Conservation (phyloP, 805 yeast species). For the Candida sphagnicola region DNA sequence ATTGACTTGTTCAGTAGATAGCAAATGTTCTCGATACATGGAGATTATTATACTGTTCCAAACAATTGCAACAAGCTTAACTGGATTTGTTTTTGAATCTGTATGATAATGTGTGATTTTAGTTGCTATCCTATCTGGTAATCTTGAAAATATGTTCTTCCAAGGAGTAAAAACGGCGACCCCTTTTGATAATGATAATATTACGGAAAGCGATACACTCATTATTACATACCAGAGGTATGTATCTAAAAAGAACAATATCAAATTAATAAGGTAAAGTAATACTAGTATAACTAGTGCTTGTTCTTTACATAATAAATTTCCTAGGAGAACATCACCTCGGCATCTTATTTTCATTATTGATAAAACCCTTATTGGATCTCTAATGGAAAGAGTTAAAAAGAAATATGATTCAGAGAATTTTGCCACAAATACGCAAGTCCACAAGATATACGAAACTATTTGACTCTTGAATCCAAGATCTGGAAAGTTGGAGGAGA, state of each 20-base stretch:
- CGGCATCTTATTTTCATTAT: slow-evolving; percentile 24
- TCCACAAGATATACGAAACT: slow-evolving; percentile 27
- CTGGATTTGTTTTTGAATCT: slow-evolving; percentile 7
- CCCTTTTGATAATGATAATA: slow-evolving; percentile 27
- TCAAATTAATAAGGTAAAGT: slow-evolving; percentile 23
- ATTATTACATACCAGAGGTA: slow-evolving; percentile 38
- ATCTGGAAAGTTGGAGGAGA: slow-evolving; percentile 23
- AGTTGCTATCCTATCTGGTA: slow-evolving; percentile 31
- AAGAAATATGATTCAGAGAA: slow-evolving; percentile 34
- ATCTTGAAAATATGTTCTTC: slow-evolving; percentile 29
- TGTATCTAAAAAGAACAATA: slow-evolving; percentile 35
- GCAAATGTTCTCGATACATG: slow-evolving; percentile 34
- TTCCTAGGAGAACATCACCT: slow-evolving; percentile 23
- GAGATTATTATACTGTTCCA: slow-evolving; percentile 26
- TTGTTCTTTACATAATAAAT: slow-evolving; percentile 23
- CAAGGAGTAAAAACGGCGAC: slow-evolving; percentile 36
- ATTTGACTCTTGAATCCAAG: slow-evolving; percentile 17
- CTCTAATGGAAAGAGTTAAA: slow-evolving; percentile 30
- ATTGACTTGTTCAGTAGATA: slow-evolving; percentile 40
- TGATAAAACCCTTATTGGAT: slow-evolving; percentile 27
- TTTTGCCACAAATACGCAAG: slow-evolving; percentile 27
- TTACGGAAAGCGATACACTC: slow-evolving; percentile 31
- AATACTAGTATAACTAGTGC: slow-evolving; percentile 22
- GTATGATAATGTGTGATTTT: slow-evolving; percentile 17
- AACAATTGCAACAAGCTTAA: slow-evolving; percentile 17